A percentile compares a stretch with the other conserved stretches of the same genome.
Evolutionary conservation across 306 rosid species (phyloP).

Genomic region (Hylodesmum podocarpum): DNA sequence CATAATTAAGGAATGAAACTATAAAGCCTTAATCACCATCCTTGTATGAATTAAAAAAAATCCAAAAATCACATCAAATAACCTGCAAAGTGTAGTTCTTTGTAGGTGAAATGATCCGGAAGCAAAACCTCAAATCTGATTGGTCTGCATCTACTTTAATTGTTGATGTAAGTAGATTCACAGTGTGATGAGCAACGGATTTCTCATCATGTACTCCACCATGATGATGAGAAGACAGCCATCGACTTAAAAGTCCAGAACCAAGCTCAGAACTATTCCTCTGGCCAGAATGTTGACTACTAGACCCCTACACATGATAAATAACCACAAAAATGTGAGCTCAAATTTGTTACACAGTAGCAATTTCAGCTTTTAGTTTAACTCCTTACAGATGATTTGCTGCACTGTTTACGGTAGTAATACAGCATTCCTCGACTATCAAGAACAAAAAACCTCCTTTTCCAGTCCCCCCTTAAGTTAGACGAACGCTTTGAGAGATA

Average conservation of each 20-base stretch:
- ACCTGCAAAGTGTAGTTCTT: constrained; percentile 99
- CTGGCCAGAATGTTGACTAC: constrained; percentile 84
- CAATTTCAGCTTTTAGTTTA: constrained; percentile 2
- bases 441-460: constrained; percentile 99
- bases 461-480: constrained; percentile 98
- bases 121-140: constrained; percentile 97
- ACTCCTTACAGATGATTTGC: constrained; percentile 90
- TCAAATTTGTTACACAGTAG: constrained; percentile 23
- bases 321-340: constrained; percentile 24
- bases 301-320: constrained; percentile 64
- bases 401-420: constrained; percentile 90
- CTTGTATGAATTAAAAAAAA: neutral
- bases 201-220: constrained; percentile 99
- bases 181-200: constrained; percentile 99
- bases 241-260: constrained; percentile 95
- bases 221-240: constrained; percentile 96
- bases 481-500: constrained; percentile 99
- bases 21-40: constrained; percentile 33
- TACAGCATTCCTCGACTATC: constrained; percentile 98
- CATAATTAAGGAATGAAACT: constrained; percentile 52
- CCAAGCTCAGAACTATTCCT: constrained; percentile 99
- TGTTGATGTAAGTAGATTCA: constrained; percentile 96
- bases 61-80: constrained; percentile 30
- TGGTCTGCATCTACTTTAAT: constrained; percentile 99
- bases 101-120: constrained; percentile 98